Percentiles rank a stretch among this genome's conserved stretches.
Conservation (phyloP, 139 green algal genomes). For the Volvox africanus region DNA sequence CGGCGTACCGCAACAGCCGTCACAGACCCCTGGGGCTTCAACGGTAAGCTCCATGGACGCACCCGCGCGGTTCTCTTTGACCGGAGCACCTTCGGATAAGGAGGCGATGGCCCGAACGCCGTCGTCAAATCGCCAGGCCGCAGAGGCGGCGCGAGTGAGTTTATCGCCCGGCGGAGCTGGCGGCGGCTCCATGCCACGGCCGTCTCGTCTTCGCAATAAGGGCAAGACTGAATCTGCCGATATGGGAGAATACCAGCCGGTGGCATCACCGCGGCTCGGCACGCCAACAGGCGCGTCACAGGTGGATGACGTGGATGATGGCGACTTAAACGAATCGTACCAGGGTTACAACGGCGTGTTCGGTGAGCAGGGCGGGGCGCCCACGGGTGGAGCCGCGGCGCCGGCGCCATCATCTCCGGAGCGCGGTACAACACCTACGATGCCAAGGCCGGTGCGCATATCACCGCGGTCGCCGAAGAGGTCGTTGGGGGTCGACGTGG, state of each 20-base stretch:
- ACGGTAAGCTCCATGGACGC: neutral
- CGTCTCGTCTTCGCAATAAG: neutral
- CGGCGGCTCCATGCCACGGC: slow-evolving; percentile 28
- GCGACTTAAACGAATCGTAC: neutral
- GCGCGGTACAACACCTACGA: neutral
- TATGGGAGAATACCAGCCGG: slow-evolving; percentile 6
- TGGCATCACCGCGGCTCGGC: neutral
- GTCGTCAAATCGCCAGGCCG: slow-evolving; percentile 19
- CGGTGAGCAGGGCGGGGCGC: neutral
- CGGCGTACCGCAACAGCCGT: neutral
- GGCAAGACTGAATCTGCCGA: neutral
- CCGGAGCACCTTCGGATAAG: neutral
- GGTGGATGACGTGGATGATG: neutral
- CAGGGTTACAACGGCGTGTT: slow-evolving; percentile 27
- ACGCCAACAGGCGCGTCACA: neutral
- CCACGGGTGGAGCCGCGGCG: neutral
- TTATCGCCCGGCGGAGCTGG: neutral
- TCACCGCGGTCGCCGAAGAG: neutral
- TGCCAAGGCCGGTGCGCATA: neutral
- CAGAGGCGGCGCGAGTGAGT: neutral
- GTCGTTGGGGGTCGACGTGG: neutral
- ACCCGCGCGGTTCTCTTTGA: slow-evolving; percentile 18
- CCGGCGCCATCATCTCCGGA: neutral
- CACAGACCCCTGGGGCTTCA: neutral
- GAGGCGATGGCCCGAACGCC: slow-evolving; percentile 8